These are phyloP conservation scores for Populus alba DNA, from an alignment of 345 rosid genomes.

Conservation along the genomic window DNA sequence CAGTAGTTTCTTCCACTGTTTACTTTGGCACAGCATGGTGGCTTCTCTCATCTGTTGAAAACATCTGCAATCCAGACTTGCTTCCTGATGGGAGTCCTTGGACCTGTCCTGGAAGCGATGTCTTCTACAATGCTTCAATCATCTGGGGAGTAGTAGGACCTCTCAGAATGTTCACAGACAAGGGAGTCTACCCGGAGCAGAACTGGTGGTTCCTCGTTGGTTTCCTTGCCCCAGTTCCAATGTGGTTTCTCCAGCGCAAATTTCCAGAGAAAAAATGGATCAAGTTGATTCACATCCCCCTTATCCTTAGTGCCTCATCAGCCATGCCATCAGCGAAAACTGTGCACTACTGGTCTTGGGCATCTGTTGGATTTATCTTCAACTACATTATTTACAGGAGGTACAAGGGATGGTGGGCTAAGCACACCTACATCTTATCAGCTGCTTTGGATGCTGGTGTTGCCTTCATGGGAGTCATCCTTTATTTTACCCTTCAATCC, in stretches of 20 bases:
- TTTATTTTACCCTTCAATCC: constrained; percentile 61
- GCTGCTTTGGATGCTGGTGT: constrained; percentile 84
- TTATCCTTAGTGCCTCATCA: constrained; percentile 46
- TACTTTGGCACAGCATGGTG: constrained; percentile 78
- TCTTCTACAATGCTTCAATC: constrained; percentile 83
- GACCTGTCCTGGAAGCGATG: constrained; percentile 73
- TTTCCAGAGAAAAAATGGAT: constrained; percentile 73
- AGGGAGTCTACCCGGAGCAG: constrained; percentile 54
- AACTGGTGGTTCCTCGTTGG: constrained; percentile 88
- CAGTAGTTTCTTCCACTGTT: constrained; percentile 57
- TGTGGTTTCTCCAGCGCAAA: constrained; percentile 52
- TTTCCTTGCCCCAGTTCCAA: constrained; percentile 60
- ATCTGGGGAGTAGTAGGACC: constrained; percentile 91
- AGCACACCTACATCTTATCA: constrained; percentile 63
- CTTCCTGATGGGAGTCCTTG: constrained; percentile 78
- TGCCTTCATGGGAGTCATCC: constrained; percentile 59
- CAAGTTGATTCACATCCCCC: constrained; percentile 52
- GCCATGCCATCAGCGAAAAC: constrained; percentile 64
- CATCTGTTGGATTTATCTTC: constrained; percentile 62
- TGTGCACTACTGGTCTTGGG: constrained; percentile 60
- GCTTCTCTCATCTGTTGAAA: constrained; percentile 49
- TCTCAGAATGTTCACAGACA: constrained; percentile 57
- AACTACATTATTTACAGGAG: constrained; percentile 55
- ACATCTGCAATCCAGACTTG: constrained; percentile 56
- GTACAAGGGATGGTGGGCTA: constrained; percentile 73